These are phyloP conservation scores for Microdochium trichocladiopsis DNA, from an alignment of 2,329 filamentous ascomycete genomes.

Conservation along the genomic window DNA sequence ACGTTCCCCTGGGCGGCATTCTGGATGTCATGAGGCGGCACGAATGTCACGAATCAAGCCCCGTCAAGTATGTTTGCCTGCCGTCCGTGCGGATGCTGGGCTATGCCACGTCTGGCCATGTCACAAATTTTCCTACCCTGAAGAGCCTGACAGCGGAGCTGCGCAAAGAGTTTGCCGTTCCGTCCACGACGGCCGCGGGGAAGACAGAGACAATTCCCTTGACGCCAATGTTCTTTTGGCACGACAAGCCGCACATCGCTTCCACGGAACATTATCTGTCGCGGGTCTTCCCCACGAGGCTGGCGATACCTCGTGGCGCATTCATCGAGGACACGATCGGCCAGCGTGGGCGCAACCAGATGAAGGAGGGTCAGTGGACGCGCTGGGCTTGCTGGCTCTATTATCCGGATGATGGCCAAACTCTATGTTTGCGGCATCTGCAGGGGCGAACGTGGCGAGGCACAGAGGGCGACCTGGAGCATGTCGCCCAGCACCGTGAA, in stretches of 20 bases:
- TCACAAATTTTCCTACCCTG: slow-evolving; percentile 32
- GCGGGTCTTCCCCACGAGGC: slow-evolving; percentile 39
- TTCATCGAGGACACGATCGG: slow-evolving; percentile 52
- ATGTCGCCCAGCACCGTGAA: slow-evolving; percentile 11
- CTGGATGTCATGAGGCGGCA: slow-evolving; percentile 36
- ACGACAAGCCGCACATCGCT: slow-evolving; percentile 49
- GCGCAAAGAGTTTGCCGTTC: slow-evolving; percentile 29
- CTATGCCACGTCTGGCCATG: slow-evolving; percentile 41
- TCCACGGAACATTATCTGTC: slow-evolving; percentile 40
- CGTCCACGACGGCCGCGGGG: slow-evolving; percentile 4
- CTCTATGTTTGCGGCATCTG: slow-evolving; percentile 40
- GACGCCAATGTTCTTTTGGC: slow-evolving; percentile 52
- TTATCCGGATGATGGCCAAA: slow-evolving; percentile 37
- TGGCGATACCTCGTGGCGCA: slow-evolving; percentile 42
- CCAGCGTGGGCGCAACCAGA: slow-evolving; percentile 45
- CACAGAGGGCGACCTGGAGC: slow-evolving; percentile 18
- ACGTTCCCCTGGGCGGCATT: slow-evolving; percentile 35
- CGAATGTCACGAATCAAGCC: slow-evolving; percentile 17
- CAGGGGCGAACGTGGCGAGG: slow-evolving; percentile 44
- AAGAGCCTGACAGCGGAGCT: slow-evolving; percentile 31
- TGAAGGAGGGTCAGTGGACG: slow-evolving; percentile 44
- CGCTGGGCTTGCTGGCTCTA: slow-evolving; percentile 51
- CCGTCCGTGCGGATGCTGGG: slow-evolving; percentile 42
- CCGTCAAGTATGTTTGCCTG: slow-evolving; percentile 46
- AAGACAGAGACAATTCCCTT: slow-evolving; percentile 26